Percentiles rank a stretch among this genome's conserved stretches.
Conservation (phyloP, 257 asterid genomes). For the Nicotiana obtusifolia region DNA sequence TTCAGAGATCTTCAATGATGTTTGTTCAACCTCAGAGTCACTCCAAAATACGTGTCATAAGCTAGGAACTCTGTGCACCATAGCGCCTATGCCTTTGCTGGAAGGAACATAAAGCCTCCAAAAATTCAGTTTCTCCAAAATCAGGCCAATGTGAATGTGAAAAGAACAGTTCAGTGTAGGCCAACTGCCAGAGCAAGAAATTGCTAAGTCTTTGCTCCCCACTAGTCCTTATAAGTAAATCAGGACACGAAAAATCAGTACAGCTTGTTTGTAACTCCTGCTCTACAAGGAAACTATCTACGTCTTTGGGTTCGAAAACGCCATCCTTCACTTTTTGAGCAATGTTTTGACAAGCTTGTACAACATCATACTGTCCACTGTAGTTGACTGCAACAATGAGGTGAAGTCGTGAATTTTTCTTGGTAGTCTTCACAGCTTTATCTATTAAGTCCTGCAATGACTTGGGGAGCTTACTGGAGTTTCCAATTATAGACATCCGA, state of each 20-base stretch:
- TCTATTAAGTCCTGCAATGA: slow-evolving; percentile 25
- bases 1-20: not conserved
- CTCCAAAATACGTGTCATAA: not conserved
- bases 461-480: slow-evolving; percentile 40
- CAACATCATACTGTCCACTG: slow-evolving; percentile 44
- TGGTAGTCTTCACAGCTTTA: slow-evolving; percentile 23
- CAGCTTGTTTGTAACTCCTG: slow-evolving; percentile 50
- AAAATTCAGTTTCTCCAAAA: slow-evolving; percentile 49
- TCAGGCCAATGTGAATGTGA: slow-evolving; percentile 53
- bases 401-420: slow-evolving; percentile 41
- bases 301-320: slow-evolving; percentile 38
- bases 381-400: slow-evolving; percentile 49
- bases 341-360: slow-evolving; percentile 40
- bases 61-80: slow-evolving; percentile 25
- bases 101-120: slow-evolving; percentile 44
- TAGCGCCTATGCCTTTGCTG: slow-evolving; percentile 54
- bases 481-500: slow-evolving; percentile 51
- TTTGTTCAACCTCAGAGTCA: not conserved
- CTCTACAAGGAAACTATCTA: slow-evolving; percentile 32
- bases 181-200: slow-evolving; percentile 68
- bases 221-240: slow-evolving; percentile 59
- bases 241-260: slow-evolving; percentile 42
- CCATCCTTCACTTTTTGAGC: slow-evolving; percentile 55
- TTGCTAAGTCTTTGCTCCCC: slow-evolving; percentile 67
- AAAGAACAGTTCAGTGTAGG: slow-evolving; percentile 52